Base-by-base conservation (phyloP, 129 eudicot genomes). In the Saposhnikovia divaricata region DNA sequence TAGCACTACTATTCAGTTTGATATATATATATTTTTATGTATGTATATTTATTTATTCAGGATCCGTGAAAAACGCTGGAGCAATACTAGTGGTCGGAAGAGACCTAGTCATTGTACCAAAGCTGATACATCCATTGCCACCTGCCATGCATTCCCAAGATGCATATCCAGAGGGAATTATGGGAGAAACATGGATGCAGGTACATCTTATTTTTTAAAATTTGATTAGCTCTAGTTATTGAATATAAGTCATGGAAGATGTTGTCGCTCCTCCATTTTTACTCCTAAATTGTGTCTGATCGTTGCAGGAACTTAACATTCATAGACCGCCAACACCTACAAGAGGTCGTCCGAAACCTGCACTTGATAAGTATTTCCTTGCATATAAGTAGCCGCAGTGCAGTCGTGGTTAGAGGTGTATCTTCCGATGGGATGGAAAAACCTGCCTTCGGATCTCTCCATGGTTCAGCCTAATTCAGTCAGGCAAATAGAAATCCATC, bases 251-350 rank as follows among this genome's bases (percentile, higher is more conserved):
- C 6, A 46, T 45, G 8, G 39, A 46, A 13, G 50, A 43, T 18
- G 38, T 45, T 18, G 38, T 45, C 0, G 43, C 77, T 27, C 76
- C 31, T 23, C 23, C 50, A 44, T 23, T 73, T 23, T 73, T 28
- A 23, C 39, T 73, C 9, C 34, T n/a, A 5, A 43, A 73, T 42
- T 73, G 34, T 37, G 59, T 51, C 43, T 13, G 76, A 72, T 39
- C 39, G 51, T 34, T 88, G 86, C 81, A 93, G 98, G 97, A 93
- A 74, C 98, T 93, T 75, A 93, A 93, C 83, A 89, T 89, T 72
- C 98, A 93, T 85, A 84, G 98, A 83, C 98, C 98, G 14, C 97
- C 97, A 34, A 93, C 98, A 63, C 98, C 98, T 79, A 89, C 96
- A 0, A 82, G 97, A 73, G 98, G 97, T 9, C 92, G 93, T 14